phyloP scores from a whole-genome alignment of 306 rosid species.

The Sphenostylis stenocarpa region DNA sequence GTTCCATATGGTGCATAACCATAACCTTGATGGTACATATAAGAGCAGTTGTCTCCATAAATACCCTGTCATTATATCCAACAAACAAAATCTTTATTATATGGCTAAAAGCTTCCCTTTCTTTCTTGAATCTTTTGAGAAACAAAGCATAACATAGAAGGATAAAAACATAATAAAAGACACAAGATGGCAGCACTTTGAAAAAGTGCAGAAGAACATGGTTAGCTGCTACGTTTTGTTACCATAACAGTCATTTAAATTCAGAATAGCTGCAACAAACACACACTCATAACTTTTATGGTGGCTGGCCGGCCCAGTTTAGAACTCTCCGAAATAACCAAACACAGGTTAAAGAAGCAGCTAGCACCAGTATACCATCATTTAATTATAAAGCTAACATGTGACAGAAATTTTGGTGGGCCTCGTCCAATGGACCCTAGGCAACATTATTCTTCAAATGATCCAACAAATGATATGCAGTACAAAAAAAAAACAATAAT shows the following conservation, averaged over 20 bases:
- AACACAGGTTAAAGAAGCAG: not conserved
- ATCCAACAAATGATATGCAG: not conserved
- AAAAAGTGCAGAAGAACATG: not conserved
- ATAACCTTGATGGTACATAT: slow-evolving; percentile 50
- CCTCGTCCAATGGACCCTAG: not conserved
- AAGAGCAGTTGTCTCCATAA: slow-evolving; percentile 48
- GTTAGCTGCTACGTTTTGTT: too few relatives aligned
- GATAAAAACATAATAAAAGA: not conserved
- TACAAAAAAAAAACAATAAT: not conserved
- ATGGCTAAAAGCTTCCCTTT: not conserved
- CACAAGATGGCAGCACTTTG: not conserved
- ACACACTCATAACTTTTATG: not conserved
- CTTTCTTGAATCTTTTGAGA: not conserved
- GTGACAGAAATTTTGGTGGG: not conserved
- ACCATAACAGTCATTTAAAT: not conserved
- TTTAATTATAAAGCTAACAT: not conserved
- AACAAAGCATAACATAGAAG: slow-evolving; percentile 3
- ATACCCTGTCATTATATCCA: slow-evolving; percentile 38
- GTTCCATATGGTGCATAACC: slow-evolving; percentile 49
- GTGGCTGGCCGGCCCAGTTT: not conserved
- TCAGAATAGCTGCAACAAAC: not conserved
- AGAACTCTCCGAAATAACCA: not conserved
- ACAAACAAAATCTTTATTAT: not conserved
- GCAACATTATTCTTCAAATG: not conserved
- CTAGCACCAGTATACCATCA: not conserved